Evolutionary conservation across 140 eudicot species (phyloP).

Genomic region (Anethum foeniculum): DNA sequence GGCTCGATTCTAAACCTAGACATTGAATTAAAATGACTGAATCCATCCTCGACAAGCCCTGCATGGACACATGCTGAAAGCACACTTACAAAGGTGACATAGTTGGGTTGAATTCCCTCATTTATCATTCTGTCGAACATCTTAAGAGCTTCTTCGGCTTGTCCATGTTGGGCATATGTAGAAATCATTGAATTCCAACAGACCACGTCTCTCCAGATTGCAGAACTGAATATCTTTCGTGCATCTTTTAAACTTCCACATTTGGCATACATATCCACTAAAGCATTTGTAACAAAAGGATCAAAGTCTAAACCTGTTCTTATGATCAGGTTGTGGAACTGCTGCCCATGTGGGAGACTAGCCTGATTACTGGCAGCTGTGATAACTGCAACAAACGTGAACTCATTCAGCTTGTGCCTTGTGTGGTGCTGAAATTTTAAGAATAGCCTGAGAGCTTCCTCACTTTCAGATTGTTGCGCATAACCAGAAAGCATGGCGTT

Average conservation of each 20-base stretch:
- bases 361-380: constrained; percentile 59
- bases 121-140: constrained; percentile 41
- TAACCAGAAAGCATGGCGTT: constrained; percentile 73
- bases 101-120: constrained; percentile 42
- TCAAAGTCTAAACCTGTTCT: constrained; percentile 42
- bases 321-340: constrained; percentile 45
- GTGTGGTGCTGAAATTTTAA: constrained; percentile 31
- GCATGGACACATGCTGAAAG: constrained; percentile 77
- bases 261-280: constrained; percentile 71
- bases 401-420: constrained; percentile 37
- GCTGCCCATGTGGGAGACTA: constrained; percentile 49
- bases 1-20: constrained; percentile 52
- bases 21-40: constrained; percentile 43
- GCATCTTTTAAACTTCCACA: constrained; percentile 64
- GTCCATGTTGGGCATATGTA: constrained; percentile 66
- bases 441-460: constrained; percentile 45
- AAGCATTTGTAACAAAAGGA: constrained; percentile 56
- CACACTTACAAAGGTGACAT: constrained; percentile 54
- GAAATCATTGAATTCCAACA: constrained; percentile 76
- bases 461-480: constrained; percentile 42
- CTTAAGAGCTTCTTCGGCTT: constrained; percentile 46
- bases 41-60: constrained; percentile 62
- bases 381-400: constrained; percentile 55
- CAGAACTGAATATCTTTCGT: constrained; percentile 35
- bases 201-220: constrained; percentile 37